These are phyloP conservation scores for Fraxinus greggii DNA, from an alignment of 305 asterid genomes.

Conservation along the genomic window DNA sequence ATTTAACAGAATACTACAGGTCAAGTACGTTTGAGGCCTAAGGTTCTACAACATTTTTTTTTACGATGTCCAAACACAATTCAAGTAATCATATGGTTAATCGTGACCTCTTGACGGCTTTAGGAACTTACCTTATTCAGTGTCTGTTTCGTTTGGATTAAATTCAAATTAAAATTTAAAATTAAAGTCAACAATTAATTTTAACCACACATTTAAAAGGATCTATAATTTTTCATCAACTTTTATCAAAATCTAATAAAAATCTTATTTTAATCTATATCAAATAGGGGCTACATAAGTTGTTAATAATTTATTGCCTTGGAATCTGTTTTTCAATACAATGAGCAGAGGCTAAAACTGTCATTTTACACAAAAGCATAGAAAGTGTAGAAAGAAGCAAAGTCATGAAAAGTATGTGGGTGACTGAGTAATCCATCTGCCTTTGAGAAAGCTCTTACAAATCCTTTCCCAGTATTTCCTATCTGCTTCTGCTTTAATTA, in stretches of 20 bases:
- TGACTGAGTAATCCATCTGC: conserved; percentile 19
- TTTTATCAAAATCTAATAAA: too few relatives aligned
- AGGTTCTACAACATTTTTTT: neutral
- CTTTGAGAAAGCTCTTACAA: conserved; percentile 58
- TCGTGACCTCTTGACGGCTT: neutral
- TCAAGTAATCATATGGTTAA: neutral
- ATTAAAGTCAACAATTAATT: too few relatives aligned
- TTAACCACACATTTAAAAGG: too few relatives aligned
- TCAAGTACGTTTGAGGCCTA: neutral
- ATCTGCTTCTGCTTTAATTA: conserved; percentile 49
- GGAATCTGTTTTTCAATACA: neutral
- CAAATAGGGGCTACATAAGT: neutral
- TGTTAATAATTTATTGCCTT: neutral
- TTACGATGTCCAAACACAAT: neutral
- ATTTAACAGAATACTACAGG: neutral
- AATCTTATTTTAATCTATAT: too few relatives aligned
- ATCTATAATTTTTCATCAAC: too few relatives aligned
- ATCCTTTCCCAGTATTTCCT: conserved; percentile 50
- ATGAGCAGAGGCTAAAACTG: neutral
- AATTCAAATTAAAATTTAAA: too few relatives aligned
- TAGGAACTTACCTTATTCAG: neutral
- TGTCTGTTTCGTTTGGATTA: too few relatives aligned
- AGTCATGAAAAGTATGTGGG: neutral
- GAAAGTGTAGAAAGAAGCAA: neutral
- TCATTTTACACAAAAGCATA: too few relatives aligned